Percentiles rank a stretch among this genome's conserved stretches.
These are phyloP conservation scores for Chaetomium olivaceum DNA, from an alignment of 2,329 filamentous ascomycete species.

Conservation along the genomic window DNA sequence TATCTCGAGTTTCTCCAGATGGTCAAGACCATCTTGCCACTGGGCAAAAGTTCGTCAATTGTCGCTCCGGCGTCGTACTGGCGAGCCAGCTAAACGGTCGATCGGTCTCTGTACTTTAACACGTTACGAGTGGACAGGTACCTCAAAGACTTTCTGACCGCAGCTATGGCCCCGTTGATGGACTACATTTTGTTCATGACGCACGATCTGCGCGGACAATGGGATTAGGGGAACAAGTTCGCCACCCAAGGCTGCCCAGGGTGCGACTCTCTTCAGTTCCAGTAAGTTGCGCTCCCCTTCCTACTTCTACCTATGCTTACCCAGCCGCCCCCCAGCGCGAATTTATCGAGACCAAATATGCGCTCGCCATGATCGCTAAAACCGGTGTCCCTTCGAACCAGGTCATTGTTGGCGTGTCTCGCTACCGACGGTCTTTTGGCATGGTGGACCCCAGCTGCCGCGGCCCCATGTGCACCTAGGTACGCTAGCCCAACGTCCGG, in stretches of 20 bases:
- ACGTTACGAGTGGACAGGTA: slow-evolving; percentile 2
- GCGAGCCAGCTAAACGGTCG: not conserved
- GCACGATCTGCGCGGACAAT: slow-evolving; percentile 37
- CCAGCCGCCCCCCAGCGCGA: slow-evolving; percentile 1
- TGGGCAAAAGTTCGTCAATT: slow-evolving; percentile 25
- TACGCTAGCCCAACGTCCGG: not conserved
- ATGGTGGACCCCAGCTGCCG: slow-evolving; percentile 39
- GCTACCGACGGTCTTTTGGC: slow-evolving; percentile 41
- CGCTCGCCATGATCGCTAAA: slow-evolving; percentile 34
- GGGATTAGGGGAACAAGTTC: slow-evolving; percentile 33
- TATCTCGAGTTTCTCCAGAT: slow-evolving; percentile 38
- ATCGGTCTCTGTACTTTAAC: not conserved
- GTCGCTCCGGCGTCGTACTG: slow-evolving; percentile 28
- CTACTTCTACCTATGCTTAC: not conserved
- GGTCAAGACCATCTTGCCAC: slow-evolving; percentile 19
- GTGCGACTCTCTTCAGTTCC: not conserved
- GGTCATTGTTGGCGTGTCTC: slow-evolving; percentile 39
- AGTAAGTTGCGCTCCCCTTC: not conserved
- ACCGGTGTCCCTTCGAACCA: slow-evolving; percentile 40
- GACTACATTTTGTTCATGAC: slow-evolving; percentile 35
- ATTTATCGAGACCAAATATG: slow-evolving; percentile 12
- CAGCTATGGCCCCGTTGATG: slow-evolving; percentile 18
- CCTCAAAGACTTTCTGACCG: slow-evolving; percentile 28
- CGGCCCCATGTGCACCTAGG: not conserved
- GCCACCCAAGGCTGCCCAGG: not conserved